Evolutionary conservation across 768 basidiomycete genomes (phyloP).

Genomic region (Serendipita indica): DNA sequence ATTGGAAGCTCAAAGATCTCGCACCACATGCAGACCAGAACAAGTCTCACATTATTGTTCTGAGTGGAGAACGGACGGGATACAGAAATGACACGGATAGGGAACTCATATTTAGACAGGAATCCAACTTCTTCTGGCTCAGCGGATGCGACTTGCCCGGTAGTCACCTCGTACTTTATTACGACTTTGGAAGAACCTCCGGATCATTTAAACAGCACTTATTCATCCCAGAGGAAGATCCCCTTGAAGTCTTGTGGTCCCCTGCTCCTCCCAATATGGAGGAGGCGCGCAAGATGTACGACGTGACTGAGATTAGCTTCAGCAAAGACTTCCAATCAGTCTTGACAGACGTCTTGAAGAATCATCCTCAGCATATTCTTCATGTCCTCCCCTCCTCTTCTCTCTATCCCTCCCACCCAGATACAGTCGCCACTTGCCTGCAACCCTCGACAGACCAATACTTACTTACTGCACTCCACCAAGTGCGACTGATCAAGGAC

Average conservation of each 20-base stretch:
- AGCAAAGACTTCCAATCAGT: conserved; percentile 32
- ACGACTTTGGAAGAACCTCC: conserved; percentile 35
- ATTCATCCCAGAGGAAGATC: conserved; percentile 63
- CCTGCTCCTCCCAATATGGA: conserved; percentile 61
- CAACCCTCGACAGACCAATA: conserved; percentile 39
- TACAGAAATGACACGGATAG: conserved; percentile 77
- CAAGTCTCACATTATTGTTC: conserved; percentile 54
- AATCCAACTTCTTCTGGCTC: conserved; percentile 83
- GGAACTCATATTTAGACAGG: conserved; percentile 55
- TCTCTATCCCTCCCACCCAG: conserved; percentile 27
- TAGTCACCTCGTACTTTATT: conserved; percentile 49
- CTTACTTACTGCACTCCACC: conserved; percentile 66
- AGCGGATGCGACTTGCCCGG: conserved; percentile 65
- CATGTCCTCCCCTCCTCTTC: conserved; percentile 39
- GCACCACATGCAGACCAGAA: not conserved
- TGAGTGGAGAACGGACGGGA: conserved; percentile 46
- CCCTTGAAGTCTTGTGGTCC: conserved; percentile 76
- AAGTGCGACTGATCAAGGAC: conserved; percentile 66
- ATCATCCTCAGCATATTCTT: conserved; percentile 37
- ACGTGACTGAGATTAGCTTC: conserved; percentile 23
- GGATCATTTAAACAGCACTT: conserved; percentile 37
- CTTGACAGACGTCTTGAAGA: conserved; percentile 49
- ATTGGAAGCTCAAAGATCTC: not conserved
- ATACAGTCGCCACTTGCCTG: conserved; percentile 23
- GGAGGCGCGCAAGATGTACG: conserved; percentile 35